Evolutionary conservation across 306 rosid genomes (phyloP), one percentile per base, ranked within the genome.

Genomic region (Elaeagnus macrophylla): DNA sequence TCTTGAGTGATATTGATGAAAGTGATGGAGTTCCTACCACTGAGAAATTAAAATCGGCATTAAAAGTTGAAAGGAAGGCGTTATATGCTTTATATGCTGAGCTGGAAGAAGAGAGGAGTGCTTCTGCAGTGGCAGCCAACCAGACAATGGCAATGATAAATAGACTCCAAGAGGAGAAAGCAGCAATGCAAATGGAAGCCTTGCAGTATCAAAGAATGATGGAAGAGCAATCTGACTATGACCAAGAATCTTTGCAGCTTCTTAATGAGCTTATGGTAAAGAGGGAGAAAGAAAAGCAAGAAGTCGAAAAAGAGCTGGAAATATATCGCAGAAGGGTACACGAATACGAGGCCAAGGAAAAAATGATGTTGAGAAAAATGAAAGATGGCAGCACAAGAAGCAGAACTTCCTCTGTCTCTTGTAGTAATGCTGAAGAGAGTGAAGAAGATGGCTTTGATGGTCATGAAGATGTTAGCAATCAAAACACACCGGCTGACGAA

Each of bases 141-240:
- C 99, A 93, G 54, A 87, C 99, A 56, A 84, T 93, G 99, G 96
- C 96, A 11, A 87, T 93, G 99, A 93, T 93, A 60, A 93, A 87
- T 69, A 75, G 96, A 83, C 86, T 87, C 53, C 99, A 93, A 61
- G 99, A 93, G 79, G 99, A 93, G 77, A 93, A 82, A 58, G 95
- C 99, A 3, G 86, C 94, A 12, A 80, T 93, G 95, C 99, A 93
- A 77, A 93, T 93, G 96, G 99, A 93, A 62, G 99, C 99, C 48
- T 80, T 87, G 73, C 99, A 93, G 67, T 93, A 93, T 65, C 96
- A 87, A 47, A 75, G 99, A 79, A 84, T 93, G 95, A 93, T 87
- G 99, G 99, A 93, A 13, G 99, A 93, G 67, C 99, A 87, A 77
- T 84, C 99, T 7, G 99, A 93, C 72, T 87, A 84, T 35, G 96